phyloP scores from a whole-genome alignment of 352 stramenopile genomes.

The Globisporangium radiosum region DNA sequence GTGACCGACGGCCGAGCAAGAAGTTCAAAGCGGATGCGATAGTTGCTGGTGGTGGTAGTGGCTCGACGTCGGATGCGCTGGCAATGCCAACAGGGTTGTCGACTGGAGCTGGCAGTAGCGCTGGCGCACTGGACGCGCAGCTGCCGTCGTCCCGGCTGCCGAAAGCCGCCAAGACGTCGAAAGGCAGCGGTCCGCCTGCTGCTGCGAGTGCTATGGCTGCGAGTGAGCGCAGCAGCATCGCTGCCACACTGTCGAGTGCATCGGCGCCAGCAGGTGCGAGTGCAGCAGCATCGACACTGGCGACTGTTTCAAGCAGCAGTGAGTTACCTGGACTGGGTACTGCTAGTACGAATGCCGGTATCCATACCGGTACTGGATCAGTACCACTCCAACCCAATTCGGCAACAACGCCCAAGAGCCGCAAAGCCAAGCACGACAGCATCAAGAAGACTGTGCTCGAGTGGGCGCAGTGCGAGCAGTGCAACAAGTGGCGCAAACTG shows the following conservation, averaged over 20 bases:
- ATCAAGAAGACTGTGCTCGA: constrained; percentile 81
- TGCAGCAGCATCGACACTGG: neutral
- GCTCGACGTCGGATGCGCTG: neutral
- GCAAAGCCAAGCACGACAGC: constrained; percentile 13
- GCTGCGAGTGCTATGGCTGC: neutral
- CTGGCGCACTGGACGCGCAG: neutral
- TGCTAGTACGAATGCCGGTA: no score
- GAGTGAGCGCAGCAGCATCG: neutral
- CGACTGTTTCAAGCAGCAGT: no score
- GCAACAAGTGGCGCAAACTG: constrained; percentile 95
- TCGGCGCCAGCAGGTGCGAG: neutral
- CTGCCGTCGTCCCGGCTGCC: neutral
- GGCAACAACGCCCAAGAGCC: constrained; percentile 2
- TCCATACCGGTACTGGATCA: neutral
- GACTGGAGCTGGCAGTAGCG: neutral
- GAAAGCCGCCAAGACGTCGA: constrained; percentile 9
- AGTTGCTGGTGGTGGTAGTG: neutral
- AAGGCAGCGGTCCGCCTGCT: neutral
- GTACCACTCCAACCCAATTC: neutral
- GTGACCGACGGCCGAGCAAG: constrained; percentile 29
- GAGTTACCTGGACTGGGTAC: no score
- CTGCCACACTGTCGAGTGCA: neutral
- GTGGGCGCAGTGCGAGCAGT: constrained; percentile 96
- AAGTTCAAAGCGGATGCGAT: constrained; percentile 24
- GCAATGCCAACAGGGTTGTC: neutral